Base-by-base conservation (phyloP, 805 yeast genomes). In the Zygoascus flipseniorum region DNA sequence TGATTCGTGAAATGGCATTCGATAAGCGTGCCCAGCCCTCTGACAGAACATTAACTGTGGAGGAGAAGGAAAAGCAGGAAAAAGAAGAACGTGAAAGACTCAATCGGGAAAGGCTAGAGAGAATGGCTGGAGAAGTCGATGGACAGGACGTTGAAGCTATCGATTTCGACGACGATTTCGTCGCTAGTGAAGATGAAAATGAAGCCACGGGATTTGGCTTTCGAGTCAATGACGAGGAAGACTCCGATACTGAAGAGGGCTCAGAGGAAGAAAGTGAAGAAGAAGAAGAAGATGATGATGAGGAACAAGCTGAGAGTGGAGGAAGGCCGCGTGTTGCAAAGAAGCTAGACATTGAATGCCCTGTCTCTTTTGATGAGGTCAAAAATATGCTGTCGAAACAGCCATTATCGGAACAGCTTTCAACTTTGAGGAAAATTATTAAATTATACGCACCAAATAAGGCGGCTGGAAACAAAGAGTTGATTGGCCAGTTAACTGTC, bases 391-490 rank as follows among this genome's bases (percentile, higher is more conserved):
- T 58, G 8, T 14, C 77, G 48, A 93, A 85, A 64, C 78, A 85
- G 32, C 74, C 78, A 62, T 72, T 79, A 55, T 84, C 83, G 55
- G 69, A 72, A 6, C 81, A 75, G 45, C 55, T 58, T 6, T 45
- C 52, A 10, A 57, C 60, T 45, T 73, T 87, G 28, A 76, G 78
- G 50, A 76, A 77, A 53, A 76, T 89, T 43, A 69, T 86, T 53
- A 76, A 75, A 50, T 65, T 73, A 0, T 81, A 83, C 67, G 88
- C 86, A 57, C 96, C 97, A 13, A 81, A 83, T 57, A 73, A 86
- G 51, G 89, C 86, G 2, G 78, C 75, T 52, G 97, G 96, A 2
- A 89, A 92, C 67, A 89, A 87, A 64, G 86, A 82, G 55, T 83
- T 78, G 62, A 69, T 86, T 58, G 86, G 83, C 23, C 64, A 59